Conservation (phyloP, 2,329 filamentous ascomycete species). For the Fusarium nisikadoi region DNA sequence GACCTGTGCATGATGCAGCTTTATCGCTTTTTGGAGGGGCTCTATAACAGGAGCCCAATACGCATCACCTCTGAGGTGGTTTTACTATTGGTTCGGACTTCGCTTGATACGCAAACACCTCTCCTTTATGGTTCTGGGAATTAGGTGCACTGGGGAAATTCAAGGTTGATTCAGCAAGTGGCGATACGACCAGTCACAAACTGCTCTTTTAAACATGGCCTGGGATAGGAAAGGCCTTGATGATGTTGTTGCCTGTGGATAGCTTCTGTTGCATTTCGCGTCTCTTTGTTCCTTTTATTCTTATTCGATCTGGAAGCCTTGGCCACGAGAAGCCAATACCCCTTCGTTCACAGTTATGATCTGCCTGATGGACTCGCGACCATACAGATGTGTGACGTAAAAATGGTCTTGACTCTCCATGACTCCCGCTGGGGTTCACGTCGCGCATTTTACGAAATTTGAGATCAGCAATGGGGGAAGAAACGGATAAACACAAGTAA, state of each 20-base stretch:
- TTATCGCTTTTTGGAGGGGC: conserved; percentile 37
- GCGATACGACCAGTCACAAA: conserved; percentile 48
- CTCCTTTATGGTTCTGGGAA: conserved; percentile 39
- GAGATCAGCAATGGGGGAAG: conserved; percentile 16
- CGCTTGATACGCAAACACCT: conserved; percentile 40
- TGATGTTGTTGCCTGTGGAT: conserved; percentile 46
- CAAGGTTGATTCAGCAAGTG: conserved; percentile 47
- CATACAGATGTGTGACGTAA: conserved; percentile 40
- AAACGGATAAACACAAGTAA: conserved; percentile 26
- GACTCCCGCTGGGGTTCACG: conserved; percentile 20
- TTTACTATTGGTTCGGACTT: conserved; percentile 43
- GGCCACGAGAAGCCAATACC: conserved; percentile 40
- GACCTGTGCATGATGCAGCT: conserved; percentile 52
- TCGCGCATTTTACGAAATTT: conserved; percentile 20
- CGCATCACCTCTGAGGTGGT: conserved; percentile 37
- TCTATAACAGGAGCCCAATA: conserved; percentile 21
- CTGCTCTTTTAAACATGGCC: conserved; percentile 43
- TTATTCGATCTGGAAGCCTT: conserved; percentile 33
- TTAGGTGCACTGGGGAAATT: conserved; percentile 45
- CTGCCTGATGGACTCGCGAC: conserved; percentile 39
- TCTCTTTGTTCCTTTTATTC: conserved; percentile 32
- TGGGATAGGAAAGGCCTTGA: conserved; percentile 43
- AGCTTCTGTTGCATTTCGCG: conserved; percentile 37
- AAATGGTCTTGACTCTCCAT: conserved; percentile 27
- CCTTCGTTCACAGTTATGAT: conserved; percentile 28